These are phyloP conservation scores for Lobulomyces angularis DNA, from an alignment of 192 early-diverging fungal genomes.

Conservation along the genomic window DNA sequence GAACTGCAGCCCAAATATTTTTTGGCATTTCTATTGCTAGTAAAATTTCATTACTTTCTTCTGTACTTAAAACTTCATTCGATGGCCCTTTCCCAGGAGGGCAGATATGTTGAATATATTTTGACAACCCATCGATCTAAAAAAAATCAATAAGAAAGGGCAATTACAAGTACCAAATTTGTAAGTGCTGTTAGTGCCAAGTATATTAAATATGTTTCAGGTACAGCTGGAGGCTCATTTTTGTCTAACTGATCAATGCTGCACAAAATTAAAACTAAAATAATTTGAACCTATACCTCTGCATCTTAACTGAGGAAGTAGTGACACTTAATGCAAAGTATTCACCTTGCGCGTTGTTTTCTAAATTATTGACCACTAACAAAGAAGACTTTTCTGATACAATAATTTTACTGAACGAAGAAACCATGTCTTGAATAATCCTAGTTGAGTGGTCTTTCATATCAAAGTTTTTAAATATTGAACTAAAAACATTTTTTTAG, in stretches of 20 bases:
- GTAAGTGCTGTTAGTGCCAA: constrained; percentile 58
- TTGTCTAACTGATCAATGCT: constrained; percentile 90
- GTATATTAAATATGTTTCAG: constrained; percentile 78
- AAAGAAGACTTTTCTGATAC: constrained; percentile 56
- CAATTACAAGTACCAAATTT: constrained; percentile 6
- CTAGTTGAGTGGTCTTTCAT: constrained; percentile 56
- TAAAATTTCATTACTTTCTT: constrained; percentile 32
- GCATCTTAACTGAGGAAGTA: constrained; percentile 51
- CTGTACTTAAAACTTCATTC: no score
- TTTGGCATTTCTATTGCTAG: constrained; percentile 67
- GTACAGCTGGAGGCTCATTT: constrained; percentile 71
- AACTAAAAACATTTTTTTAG: constrained; percentile 6
- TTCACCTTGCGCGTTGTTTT: constrained; percentile 4
- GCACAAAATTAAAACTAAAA: not conserved
- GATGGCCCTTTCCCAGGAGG: not conserved
- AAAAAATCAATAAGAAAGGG: constrained; percentile 3
- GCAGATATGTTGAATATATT: not conserved
- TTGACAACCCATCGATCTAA: not conserved
- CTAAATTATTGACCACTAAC: constrained; percentile 12
- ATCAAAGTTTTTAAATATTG: constrained; percentile 68
- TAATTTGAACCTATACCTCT: constrained; percentile 37
- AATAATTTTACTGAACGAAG: constrained; percentile 53
- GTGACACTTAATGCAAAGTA: constrained; percentile 24
- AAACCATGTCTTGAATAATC: constrained; percentile 70
- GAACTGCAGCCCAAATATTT: constrained; percentile 64